phyloP scores from a whole-genome alignment of 805 yeast genomes.

The Cyberlindnera suaveolens region DNA sequence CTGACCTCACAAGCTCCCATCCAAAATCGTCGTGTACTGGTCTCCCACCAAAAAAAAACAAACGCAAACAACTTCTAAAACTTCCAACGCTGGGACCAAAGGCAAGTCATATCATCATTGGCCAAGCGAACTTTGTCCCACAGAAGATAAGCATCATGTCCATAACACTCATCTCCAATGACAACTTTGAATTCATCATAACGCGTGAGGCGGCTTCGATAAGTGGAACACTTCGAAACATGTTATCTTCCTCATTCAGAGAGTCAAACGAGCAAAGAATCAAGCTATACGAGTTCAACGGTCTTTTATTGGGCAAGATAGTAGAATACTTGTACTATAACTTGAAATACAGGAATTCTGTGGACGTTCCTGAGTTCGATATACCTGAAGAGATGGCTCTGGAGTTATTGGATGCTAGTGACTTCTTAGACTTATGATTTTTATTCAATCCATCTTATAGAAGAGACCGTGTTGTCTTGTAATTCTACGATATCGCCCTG shows the following conservation, averaged over 20 bases:
- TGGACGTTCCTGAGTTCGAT: conserved; percentile 75
- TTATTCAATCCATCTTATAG: background rate
- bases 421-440: conserved; percentile 59
- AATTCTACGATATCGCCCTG: background rate
- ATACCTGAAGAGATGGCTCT: conserved; percentile 92
- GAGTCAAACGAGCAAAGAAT: conserved; percentile 56
- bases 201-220: conserved; percentile 71
- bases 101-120: background rate
- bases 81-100: background rate
- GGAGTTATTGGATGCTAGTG: conserved; percentile 89
- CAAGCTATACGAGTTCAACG: conserved; percentile 57
- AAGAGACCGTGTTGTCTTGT: background rate
- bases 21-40: too few relatives aligned
- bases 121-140: background rate
- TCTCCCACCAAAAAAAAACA: too few relatives aligned
- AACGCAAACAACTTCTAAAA: too few relatives aligned
- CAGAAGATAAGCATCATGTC: conserved; percentile 7
- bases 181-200: conserved; percentile 56
- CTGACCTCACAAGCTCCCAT: too few relatives aligned
- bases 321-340: conserved; percentile 82
- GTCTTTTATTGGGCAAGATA: conserved; percentile 66
- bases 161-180: conserved; percentile 69
- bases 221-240: conserved; percentile 54
- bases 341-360: conserved; percentile 51
- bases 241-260: conserved; percentile 51